phyloP scores from a whole-genome alignment of 1,284 basidiomycete species.

The Naganishia cerealis region DNA sequence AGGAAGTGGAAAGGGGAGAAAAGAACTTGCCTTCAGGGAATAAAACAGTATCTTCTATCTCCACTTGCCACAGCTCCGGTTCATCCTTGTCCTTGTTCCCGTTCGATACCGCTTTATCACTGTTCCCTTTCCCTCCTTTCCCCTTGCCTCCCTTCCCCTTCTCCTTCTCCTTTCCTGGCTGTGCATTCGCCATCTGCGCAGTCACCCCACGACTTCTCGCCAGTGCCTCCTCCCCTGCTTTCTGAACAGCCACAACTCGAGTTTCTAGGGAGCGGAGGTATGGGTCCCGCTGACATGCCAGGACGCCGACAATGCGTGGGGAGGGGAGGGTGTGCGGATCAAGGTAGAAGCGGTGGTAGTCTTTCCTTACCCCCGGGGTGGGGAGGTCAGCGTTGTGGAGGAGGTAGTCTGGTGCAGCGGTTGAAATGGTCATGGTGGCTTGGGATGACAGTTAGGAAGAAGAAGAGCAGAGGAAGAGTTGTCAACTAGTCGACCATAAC shows the following conservation, averaged over 20 bases:
- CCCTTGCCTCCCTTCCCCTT: constrained; percentile 18
- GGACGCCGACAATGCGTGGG: constrained; percentile 52
- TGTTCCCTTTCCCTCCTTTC: constrained; percentile 2
- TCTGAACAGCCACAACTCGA: constrained; percentile 38
- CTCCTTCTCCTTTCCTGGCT: constrained; percentile 23
- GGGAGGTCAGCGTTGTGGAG: constrained; percentile 28
- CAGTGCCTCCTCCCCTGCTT: constrained; percentile 22
- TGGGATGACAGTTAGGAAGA: neutral
- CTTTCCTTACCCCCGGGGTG: constrained; percentile 37
- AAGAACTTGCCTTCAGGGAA: constrained; percentile 68
- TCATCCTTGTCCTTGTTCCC: neutral
- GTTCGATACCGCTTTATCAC: neutral
- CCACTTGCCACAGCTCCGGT: constrained; percentile 56
- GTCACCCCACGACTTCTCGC: constrained; percentile 12
- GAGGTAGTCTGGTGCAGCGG: constrained; percentile 19
- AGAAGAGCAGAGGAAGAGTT: neutral
- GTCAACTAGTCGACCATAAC: too few species aligned
- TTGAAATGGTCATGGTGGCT: constrained; percentile 6
- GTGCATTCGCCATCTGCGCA: constrained; percentile 24
- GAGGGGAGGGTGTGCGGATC: constrained; percentile 45
- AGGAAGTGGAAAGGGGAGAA: neutral
- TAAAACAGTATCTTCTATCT: constrained; percentile 77
- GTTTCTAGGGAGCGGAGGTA: constrained; percentile 46
- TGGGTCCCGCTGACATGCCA: constrained; percentile 55
- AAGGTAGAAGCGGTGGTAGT: constrained; percentile 51